Evolutionary conservation across 176 grass and related monocot genomes (phyloP).

Genomic region (Hsuehochloa calcarea): DNA sequence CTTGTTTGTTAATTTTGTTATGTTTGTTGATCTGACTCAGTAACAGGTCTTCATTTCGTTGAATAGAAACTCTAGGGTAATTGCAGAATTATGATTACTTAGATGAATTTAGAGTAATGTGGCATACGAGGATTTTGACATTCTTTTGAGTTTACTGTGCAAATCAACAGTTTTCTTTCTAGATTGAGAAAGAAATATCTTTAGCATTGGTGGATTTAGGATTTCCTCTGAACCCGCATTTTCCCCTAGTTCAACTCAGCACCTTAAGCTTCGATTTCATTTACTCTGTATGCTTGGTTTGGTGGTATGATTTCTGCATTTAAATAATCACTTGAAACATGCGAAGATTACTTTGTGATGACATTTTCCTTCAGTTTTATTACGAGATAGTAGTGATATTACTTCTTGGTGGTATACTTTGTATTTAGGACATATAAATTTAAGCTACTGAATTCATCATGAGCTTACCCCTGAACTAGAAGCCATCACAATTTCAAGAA

Average conservation of each 20-base stretch:
- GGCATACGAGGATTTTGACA: background rate
- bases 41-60: slow-evolving; percentile 8
- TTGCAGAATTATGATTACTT: background rate
- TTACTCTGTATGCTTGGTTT: background rate
- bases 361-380: background rate
- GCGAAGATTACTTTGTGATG: background rate
- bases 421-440: background rate
- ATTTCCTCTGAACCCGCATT: background rate
- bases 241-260: background rate
- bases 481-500: slow-evolving; percentile 1
- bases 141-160: background rate
- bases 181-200: background rate
- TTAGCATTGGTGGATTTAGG: background rate
- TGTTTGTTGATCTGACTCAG: slow-evolving; percentile 6
- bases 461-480: slow-evolving; percentile 7
- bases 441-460: background rate
- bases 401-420: slow-evolving; percentile 5
- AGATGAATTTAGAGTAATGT: slow-evolving; percentile 1
- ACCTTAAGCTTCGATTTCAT: background rate
- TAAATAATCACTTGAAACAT: background rate
- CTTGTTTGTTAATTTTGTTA: slow-evolving; percentile 11
- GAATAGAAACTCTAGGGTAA: background rate
- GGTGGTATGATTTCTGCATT: slow-evolving; percentile 4
- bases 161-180: background rate
- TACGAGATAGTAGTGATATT: background rate